Conservation (phyloP, 2,329 filamentous ascomycete genomes). For the Pyrenophora graminea region DNA sequence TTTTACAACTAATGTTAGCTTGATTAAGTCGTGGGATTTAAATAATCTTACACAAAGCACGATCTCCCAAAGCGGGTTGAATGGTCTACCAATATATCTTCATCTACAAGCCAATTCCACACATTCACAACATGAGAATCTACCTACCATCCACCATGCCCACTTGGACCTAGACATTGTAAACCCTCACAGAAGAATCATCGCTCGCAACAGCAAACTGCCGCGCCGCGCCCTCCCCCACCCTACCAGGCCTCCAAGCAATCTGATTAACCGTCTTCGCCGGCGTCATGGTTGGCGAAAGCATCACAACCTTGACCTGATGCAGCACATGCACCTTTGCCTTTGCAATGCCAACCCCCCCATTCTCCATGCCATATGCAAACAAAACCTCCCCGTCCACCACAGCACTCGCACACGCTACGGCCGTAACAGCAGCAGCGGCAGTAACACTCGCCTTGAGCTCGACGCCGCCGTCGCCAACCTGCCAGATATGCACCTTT, state of each 20-base stretch:
- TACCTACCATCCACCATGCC: too few species aligned
- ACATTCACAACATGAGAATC: too few species aligned
- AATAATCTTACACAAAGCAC: too few species aligned
- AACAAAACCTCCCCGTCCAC: conserved; percentile 17
- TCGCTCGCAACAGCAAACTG: conserved; percentile 50
- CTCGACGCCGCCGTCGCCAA: conserved; percentile 28
- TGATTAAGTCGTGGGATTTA: too few species aligned
- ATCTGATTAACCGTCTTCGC: conserved; percentile 41
- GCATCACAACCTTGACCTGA: conserved; percentile 16
- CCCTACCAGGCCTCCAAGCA: conserved; percentile 35
- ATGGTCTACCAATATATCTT: too few species aligned
- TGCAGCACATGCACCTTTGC: conserved; percentile 14
- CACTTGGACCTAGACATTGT: conserved; percentile 15
- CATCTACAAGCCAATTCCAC: too few species aligned
- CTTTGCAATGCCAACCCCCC: conserved; percentile 28
- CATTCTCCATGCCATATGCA: conserved; percentile 42
- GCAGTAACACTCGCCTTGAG: conserved; percentile 32
- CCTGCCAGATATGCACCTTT: conserved; percentile 66
- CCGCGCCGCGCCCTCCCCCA: conserved; percentile 6
- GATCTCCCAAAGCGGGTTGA: too few species aligned
- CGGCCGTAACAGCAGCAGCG: conserved; percentile 36
- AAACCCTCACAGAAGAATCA: conserved; percentile 48
- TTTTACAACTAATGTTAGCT: too few species aligned
- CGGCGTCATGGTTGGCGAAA: conserved; percentile 24
- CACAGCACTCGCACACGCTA: conserved; percentile 22